Conservation (phyloP, 2,329 filamentous ascomycete species). For the Mycocentrospora acerina region DNA sequence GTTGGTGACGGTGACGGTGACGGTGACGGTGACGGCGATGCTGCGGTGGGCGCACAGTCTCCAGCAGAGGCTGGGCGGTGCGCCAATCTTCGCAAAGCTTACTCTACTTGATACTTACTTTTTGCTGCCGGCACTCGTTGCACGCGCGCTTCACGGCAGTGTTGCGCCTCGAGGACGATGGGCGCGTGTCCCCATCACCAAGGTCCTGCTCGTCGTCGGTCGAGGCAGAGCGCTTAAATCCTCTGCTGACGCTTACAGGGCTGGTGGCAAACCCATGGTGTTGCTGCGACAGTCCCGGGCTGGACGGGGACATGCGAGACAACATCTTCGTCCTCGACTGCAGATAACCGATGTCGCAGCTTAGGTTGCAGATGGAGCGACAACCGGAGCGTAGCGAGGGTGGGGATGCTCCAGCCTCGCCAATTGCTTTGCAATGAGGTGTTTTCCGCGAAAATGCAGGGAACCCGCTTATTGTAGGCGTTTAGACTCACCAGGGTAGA, state of each 20-base stretch:
- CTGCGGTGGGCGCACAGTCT: too few relatives aligned
- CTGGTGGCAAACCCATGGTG: conserved; percentile 22
- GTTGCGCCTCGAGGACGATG: conserved; percentile 32
- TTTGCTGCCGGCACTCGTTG: conserved; percentile 84
- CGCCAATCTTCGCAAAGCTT: not conserved
- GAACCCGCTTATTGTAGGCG: too few relatives aligned
- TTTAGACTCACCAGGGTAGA: too few relatives aligned
- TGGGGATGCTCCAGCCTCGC: not conserved
- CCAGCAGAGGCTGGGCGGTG: not conserved
- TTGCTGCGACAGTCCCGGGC: conserved; percentile 25
- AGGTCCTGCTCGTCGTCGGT: conserved; percentile 40
- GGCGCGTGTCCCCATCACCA: conserved; percentile 28
- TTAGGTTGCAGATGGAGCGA: conserved; percentile 3
- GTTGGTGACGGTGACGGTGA: too few relatives aligned
- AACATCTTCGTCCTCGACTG: conserved; percentile 2
- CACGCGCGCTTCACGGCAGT: conserved; percentile 67
- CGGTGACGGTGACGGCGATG: too few relatives aligned
- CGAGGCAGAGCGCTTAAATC: conserved; percentile 41
- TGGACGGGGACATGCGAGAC: conserved; percentile 35
- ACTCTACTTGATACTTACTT: conserved; percentile 56
- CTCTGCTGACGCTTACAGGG: conserved; percentile 32
- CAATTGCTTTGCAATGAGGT: too few relatives aligned
- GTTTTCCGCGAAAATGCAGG: too few relatives aligned
- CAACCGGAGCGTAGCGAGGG: not conserved
- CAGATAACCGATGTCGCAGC: conserved; percentile 7